Base-by-base conservation (phyloP, 176 grass and related monocot genomes). In the Cenchrus purpureus region DNA sequence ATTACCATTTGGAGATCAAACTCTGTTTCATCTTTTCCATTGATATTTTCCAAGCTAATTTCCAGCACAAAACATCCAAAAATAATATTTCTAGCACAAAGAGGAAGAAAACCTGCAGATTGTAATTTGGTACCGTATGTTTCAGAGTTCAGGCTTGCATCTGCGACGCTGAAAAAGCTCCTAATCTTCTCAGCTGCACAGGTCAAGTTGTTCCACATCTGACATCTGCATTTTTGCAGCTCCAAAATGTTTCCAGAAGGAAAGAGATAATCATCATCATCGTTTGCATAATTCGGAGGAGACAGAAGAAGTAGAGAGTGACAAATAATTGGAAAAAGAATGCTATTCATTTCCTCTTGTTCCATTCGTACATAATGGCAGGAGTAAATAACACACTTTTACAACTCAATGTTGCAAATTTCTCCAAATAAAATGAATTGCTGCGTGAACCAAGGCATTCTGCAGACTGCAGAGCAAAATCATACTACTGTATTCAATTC, bases 401-500 rank as follows among this genome's bases (percentile, higher is more conserved):
- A 16, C 54, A 87, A 1, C 79, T 31, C 9, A 76, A 42, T 31
- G 28, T 14, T 62, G 72, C 20, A 70, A 70, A 31, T 68, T 68
- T 34, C 16, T 59, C 71, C 45, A 31, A 12, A 20, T 7, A 77
- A 84, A 19, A 58, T 6, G 51, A 58, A 44, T 20, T 20, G 69
- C 8, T 65, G 51, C 14, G 10, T 32, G 12, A 45, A 45, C 20
- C 58, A 40, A 2, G 37, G 37, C 13, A 77, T 77, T 12, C 34
- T 34, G 65, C 50, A 49, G 71, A 28, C 5, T 56, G 60, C 12
- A 74, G 77, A 86, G 77, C 46, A 72, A 88, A 88, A 54, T 5
- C 73, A 88, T 77, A 5, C 13, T 16, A 71, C 45, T 40, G 6
- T 15, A 54, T 20, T 80, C n/a, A 25, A 40, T 17, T 68, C 10